phyloP scores from a whole-genome alignment of 192 early-diverging fungal species.

The Dissophora globulifera region DNA sequence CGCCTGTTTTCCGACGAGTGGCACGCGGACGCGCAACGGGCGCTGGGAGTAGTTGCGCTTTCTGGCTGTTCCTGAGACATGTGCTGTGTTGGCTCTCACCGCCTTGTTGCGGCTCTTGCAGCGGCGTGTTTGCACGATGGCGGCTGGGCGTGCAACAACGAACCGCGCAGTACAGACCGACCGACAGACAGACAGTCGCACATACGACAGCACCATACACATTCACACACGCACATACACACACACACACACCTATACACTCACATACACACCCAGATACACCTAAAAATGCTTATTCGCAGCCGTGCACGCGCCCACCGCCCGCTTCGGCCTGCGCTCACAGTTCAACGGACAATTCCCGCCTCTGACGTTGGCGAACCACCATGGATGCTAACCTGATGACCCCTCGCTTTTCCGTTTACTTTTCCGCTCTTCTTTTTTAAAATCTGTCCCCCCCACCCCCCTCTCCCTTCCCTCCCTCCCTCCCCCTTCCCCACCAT shows the following conservation, averaged over 20 bases:
- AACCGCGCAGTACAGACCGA: no score
- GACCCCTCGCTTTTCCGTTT: background rate
- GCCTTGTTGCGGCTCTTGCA: background rate
- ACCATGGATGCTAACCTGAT: constrained; percentile 7
- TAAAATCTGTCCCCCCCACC: background rate
- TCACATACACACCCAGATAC: background rate
- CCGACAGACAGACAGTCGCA: no score
- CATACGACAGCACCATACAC: no score
- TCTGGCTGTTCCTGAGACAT: no score
- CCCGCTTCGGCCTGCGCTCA: background rate
- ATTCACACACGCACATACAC: background rate
- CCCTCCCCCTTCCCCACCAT: background rate
- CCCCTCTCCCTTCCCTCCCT: background rate
- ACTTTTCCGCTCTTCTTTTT: background rate
- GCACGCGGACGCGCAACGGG: no score
- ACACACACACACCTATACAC: background rate
- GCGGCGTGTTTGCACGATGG: no score
- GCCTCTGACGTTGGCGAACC: no score
- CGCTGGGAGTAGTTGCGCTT: no score
- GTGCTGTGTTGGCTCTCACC: constrained; percentile 22
- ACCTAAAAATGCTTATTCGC: constrained; percentile 4
- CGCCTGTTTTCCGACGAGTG: constrained; percentile 5
- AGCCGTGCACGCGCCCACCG: constrained; percentile 10
- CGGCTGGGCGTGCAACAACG: no score
- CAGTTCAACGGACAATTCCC: background rate